Evolutionary conservation across 2,329 filamentous ascomycete species (phyloP).

Genomic region (Xylaria multiplex): DNA sequence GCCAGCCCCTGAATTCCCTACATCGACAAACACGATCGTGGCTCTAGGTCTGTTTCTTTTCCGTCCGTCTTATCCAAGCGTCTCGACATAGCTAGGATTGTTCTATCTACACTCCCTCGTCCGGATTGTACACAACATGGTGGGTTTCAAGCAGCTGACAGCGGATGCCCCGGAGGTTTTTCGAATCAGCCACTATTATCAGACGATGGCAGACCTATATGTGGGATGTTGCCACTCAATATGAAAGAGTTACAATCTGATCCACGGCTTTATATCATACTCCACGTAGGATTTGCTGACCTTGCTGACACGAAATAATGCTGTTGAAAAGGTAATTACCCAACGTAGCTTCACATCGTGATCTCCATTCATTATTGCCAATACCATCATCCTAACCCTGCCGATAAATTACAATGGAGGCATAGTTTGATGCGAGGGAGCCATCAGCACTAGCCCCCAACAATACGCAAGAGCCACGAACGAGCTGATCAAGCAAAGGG

Average conservation of each 20-base stretch:
- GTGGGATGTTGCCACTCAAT: slow-evolving; percentile 9
- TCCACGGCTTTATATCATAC: slow-evolving; percentile 9
- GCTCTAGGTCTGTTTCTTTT: slow-evolving; percentile 19
- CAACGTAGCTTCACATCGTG: slow-evolving; percentile 2
- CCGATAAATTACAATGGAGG: slow-evolving; percentile 1
- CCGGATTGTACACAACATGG: neutral
- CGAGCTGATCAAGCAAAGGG: slow-evolving; percentile 6
- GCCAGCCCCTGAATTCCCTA: slow-evolving; percentile 17
- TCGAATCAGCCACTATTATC: slow-evolving; percentile 21
- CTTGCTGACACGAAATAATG: slow-evolving; percentile 5
- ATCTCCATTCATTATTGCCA: neutral
- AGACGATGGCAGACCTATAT: slow-evolving; percentile 6
- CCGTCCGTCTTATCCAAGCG: slow-evolving; percentile 7
- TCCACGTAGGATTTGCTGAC: slow-evolving; percentile 15
- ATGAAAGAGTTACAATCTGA: slow-evolving; percentile 14
- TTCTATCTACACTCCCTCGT: slow-evolving; percentile 31
- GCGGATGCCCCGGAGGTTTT: neutral
- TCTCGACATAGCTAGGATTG: slow-evolving; percentile 17
- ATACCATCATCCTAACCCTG: neutral
- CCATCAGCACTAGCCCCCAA: slow-evolving; percentile 9
- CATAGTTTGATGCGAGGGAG: slow-evolving; percentile 4
- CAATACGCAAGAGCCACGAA: slow-evolving; percentile 7
- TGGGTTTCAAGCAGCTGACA: slow-evolving; percentile 22
- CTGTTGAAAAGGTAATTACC: neutral
- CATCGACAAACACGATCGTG: slow-evolving; percentile 9